A percentile compares a stretch with the other conserved stretches of the same genome.
These are phyloP conservation scores for Podosphaera xanthii DNA, from an alignment of 2,329 filamentous ascomycete genomes.

Conservation along the genomic window DNA sequence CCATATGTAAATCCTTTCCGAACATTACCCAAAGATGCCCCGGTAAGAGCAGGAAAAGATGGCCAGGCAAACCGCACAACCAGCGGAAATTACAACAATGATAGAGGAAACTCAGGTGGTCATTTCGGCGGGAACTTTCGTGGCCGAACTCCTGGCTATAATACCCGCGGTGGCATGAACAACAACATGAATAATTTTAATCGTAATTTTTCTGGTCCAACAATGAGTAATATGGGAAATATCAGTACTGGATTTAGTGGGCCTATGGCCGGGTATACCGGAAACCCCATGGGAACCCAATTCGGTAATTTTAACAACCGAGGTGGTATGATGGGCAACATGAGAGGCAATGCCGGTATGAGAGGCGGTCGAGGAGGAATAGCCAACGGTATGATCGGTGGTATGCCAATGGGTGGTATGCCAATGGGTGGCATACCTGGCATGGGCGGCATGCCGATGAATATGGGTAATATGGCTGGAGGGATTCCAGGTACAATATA, in stretches of 20 bases:
- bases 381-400: constrained; percentile 20
- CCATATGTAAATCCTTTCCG: constrained; percentile 70
- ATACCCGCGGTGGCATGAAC: constrained; percentile 19
- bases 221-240: constrained; percentile 23
- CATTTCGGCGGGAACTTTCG: constrained; percentile 21
- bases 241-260: constrained; percentile 23
- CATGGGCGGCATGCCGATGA: constrained; percentile 17
- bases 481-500: constrained; percentile 31
- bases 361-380: constrained; percentile 24
- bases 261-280: constrained; percentile 25
- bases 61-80: constrained; percentile 29
- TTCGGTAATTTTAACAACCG: constrained; percentile 30
- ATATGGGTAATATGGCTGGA: constrained; percentile 25
- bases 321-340: constrained; percentile 28
- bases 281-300: constrained; percentile 18
- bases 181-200: constrained; percentile 28
- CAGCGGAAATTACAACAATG: constrained; percentile 27
- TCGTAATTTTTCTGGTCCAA: constrained; percentile 24
- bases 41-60: constrained; percentile 43
- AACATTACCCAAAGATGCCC: constrained; percentile 73
- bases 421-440: constrained; percentile 26
- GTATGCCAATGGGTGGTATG: constrained; percentile 32
- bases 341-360: constrained; percentile 30
- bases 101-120: constrained; percentile 17
- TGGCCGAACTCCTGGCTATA: constrained; percentile 26